Base-by-base conservation (phyloP, 179 eudicot species). In the Sideroxylon spinosum region DNA sequence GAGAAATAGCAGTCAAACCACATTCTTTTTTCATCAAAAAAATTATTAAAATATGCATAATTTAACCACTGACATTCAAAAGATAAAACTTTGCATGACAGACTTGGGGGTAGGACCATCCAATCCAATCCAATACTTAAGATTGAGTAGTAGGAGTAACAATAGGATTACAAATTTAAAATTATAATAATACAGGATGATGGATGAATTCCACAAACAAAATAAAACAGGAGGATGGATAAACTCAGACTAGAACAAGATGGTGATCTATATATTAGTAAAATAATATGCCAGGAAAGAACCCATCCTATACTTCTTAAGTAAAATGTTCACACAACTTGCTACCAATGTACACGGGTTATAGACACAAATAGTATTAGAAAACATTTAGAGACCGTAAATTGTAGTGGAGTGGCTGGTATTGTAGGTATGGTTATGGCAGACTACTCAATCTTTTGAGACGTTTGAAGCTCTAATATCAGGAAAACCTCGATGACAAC, bases 361-460 rank as follows among this genome's bases (percentile, higher is more conserved):
- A 3, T 37, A 37, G 44, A 37, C 44, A 37, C n/a, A 53, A 0
- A 44, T 59, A 32, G 37, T 13, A 37, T 22, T 28, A 74, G 7
- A 74, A 32, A 74, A 57, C 28, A 22, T 59, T 74, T 4, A 17
- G 28, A 20, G 29, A 14, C n/a, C 28, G 10, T 48, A 62, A 59
- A 14, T 49, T 62, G 76, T 65, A 10, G 76, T 26, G 70, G 46
- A 78, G 55, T 61, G 49, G 62, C 22, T 26, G 71, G 63, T 56
- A 78, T 48, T 56, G 49, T 29, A 56, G 12, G 62, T 29, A 56
- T 19, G 20, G n/a, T 12, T 7, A 16, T 22, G 19, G 22, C 28
- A 74, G 55, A 4, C n/a, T 73, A 60, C 4, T 60, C 49, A 60
- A 74, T 28, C 37, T 37, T 32, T 59, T 32, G 17, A 37, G 44